phyloP scores from a whole-genome alignment of 2,329 filamentous ascomycete genomes.

The Venturia oleaginea region DNA sequence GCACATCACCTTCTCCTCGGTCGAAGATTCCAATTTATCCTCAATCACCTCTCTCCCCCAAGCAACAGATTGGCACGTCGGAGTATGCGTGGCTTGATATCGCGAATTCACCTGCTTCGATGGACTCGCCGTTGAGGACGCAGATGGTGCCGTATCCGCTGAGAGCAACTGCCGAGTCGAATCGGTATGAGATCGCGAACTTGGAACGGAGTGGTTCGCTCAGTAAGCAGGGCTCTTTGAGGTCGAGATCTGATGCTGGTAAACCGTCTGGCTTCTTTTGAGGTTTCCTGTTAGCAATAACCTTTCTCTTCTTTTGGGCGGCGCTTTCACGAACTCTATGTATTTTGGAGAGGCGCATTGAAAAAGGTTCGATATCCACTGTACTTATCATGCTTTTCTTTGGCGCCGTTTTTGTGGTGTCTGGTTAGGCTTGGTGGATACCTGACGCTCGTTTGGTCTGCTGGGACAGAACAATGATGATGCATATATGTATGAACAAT shows the following conservation, averaged over 20 bases:
- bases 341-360: too few relatives aligned
- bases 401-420: too few relatives aligned
- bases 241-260: not conserved
- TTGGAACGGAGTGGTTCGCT: conserved; percentile 5
- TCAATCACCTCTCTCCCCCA: not conserved
- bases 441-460: too few relatives aligned
- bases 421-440: too few relatives aligned
- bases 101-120: not conserved
- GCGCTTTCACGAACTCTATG: too few relatives aligned
- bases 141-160: not conserved
- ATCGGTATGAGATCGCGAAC: not conserved
- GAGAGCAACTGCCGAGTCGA: not conserved
- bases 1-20: not conserved
- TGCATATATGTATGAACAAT: too few relatives aligned
- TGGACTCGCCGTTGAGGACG: not conserved
- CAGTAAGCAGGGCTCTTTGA: not conserved
- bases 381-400: too few relatives aligned
- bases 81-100: conserved; percentile 9
- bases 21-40: not conserved
- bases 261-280: not conserved
- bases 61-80: not conserved
- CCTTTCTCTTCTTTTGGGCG: not conserved
- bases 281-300: too few relatives aligned
- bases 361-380: too few relatives aligned
- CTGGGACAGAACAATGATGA: too few relatives aligned